Conservation (phyloP, 192 early-diverging fungal genomes). For the Gorgonomyces haynaldii region DNA sequence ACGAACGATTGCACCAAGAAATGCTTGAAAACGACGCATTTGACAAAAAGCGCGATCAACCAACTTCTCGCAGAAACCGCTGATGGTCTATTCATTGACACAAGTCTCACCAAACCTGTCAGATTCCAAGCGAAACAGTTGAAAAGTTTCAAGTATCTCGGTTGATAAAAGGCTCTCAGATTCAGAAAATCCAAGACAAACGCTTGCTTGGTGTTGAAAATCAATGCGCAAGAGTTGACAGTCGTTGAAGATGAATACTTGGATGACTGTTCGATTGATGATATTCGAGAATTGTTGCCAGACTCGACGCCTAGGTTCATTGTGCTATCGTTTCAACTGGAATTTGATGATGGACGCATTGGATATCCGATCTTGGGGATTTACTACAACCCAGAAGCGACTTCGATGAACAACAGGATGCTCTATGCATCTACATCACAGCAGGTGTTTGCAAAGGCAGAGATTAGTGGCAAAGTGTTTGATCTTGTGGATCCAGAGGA, state of each 20-base stretch:
- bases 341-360: slow-evolving; percentile 45
- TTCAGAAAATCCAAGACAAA: slow-evolving; percentile 22
- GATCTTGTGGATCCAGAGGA: slow-evolving; percentile 58
- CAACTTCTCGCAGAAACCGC: background rate
- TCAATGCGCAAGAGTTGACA: slow-evolving; percentile 13
- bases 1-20: slow-evolving; percentile 1
- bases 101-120: slow-evolving; percentile 9
- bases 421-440: slow-evolving; percentile 20
- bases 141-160: slow-evolving; percentile 3
- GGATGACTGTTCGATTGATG: slow-evolving; percentile 14
- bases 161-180: background rate
- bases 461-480: slow-evolving; percentile 53
- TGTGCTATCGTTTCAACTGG: slow-evolving; percentile 22
- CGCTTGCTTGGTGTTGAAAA: slow-evolving; percentile 21
- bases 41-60: background rate
- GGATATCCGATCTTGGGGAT: slow-evolving; percentile 52
- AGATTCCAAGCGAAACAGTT: background rate
- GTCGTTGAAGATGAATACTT: slow-evolving; percentile 18
- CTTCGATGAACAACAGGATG: slow-evolving; percentile 21
- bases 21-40: slow-evolving; percentile 7
- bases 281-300: slow-evolving; percentile 21
- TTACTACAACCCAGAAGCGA: slow-evolving; percentile 16
- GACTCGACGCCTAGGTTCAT: slow-evolving; percentile 32
- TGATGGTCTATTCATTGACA: background rate
- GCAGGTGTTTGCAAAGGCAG: slow-evolving; percentile 20